Base-by-base conservation (phyloP, 768 basidiomycete species). In the Serendipita indica region DNA sequence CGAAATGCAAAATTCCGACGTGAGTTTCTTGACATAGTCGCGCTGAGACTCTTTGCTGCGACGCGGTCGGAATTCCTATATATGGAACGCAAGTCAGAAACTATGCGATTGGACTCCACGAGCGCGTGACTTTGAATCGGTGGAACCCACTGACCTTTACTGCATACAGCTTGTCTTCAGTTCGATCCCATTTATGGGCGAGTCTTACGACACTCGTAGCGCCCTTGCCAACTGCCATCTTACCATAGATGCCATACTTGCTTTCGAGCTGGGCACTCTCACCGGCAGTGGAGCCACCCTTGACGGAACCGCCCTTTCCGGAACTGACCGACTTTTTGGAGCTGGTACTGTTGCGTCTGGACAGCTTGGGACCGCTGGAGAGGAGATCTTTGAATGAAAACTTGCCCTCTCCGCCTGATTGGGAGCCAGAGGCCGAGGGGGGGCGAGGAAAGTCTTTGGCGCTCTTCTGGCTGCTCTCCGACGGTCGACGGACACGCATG, bases 1-100 rank as follows among this genome's bases (percentile, higher is more conserved):
- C 41, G 90, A 93, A 62, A 98, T 98, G 72, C 93, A 98, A 72
- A 97, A 98, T 69, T 98, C 94, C 25, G 94, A 91, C 3, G 94
- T 99, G 65, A 99, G 85, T 72, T 99, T 99, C 82, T 99, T 99
- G 74, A 99, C 84, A 67, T 99, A 99, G 74, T 99, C 94, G 71
- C 96, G 96, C 72, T 99, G 94, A 3, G 92, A 83, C 74, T 99
- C 94, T 67, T 94, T 96, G 80, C 93, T 94, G 65, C 94, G 81
- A 62, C 94, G 82, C 71, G 96, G 97, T 57, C 94, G 86, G 77
- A 99, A 99, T 73, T 99, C 94, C 91, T 94, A 62, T 20, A 62
- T 27, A 56, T 58, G 39, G 33, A 57, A 58, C n/a, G n/a, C 16
- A 33, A 30, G 20, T 54, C 49, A 54, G 30, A 54, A 54, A 54